A percentile compares a stretch with the other conserved stretches of the same genome.
These are phyloP conservation scores for Microascus cirrosus DNA, from an alignment of 2,329 filamentous ascomycete species.

Conservation along the genomic window DNA sequence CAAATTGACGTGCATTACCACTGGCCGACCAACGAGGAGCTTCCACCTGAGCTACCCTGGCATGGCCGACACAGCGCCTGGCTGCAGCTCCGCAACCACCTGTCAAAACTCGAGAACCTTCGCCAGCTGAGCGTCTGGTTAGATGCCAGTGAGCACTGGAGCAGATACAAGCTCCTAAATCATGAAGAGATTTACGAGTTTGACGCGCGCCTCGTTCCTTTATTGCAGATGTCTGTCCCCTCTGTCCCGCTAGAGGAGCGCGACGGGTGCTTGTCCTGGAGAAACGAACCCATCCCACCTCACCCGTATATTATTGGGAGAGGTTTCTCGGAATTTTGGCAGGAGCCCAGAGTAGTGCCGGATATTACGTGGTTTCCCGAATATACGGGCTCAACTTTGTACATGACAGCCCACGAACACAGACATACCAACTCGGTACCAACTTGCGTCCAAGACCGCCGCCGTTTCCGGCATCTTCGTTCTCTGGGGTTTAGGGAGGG, in stretches of 20 bases:
- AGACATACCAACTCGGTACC: no score
- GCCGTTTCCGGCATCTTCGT: no score
- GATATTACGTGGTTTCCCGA: neutral
- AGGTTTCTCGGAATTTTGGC: neutral
- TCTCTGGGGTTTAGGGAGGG: no score
- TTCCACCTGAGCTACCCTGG: neutral
- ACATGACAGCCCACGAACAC: neutral
- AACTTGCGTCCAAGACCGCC: no score
- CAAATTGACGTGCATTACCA: neutral
- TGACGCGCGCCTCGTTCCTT: neutral
- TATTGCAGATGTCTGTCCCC: neutral
- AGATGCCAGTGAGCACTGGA: neutral
- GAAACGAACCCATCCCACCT: neutral
- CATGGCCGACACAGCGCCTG: neutral
- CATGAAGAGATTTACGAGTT: neutral
- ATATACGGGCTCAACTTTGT: neutral
- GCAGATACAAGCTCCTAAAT: neutral
- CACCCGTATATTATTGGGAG: neutral
- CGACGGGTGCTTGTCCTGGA: neutral
- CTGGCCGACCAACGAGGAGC: neutral
- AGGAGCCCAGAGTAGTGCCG: neutral
- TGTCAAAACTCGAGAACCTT: neutral
- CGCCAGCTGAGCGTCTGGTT: neutral
- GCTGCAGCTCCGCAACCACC: neutral
- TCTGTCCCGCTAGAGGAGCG: neutral